phyloP scores from a whole-genome alignment of 2,329 filamentous ascomycete species.

The Clarireedia paspali region DNA sequence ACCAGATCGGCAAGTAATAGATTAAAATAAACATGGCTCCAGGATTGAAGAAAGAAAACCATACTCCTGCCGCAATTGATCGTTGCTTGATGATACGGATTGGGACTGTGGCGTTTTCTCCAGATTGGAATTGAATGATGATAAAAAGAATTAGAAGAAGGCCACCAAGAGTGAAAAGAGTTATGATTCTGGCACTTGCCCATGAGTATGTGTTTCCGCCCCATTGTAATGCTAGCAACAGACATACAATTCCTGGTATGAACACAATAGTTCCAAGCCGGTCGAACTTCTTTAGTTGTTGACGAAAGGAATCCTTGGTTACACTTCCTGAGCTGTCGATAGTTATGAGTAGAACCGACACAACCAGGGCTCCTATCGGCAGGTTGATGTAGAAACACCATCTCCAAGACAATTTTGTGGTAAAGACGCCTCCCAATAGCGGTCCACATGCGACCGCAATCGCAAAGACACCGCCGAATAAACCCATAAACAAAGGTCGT shows the following conservation, averaged over 20 bases:
- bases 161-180: conserved; percentile 27
- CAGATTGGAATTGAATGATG: conserved; percentile 30
- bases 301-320: neutral
- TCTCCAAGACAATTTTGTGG: conserved; percentile 32
- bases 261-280: conserved; percentile 30
- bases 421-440: conserved; percentile 28
- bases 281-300: conserved; percentile 21
- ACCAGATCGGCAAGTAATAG: conserved; percentile 40
- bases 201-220: conserved; percentile 28
- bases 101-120: conserved; percentile 32
- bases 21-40: conserved; percentile 37
- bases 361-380: neutral
- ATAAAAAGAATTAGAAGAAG: conserved; percentile 26
- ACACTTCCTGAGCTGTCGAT: neutral
- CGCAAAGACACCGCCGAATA: conserved; percentile 40
- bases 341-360: conserved; percentile 1
- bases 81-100: conserved; percentile 33
- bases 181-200: conserved; percentile 30
- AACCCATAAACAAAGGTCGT: conserved; percentile 8
- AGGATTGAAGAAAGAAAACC: conserved; percentile 28
- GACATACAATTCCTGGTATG: conserved; percentile 26
- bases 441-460: conserved; percentile 20
- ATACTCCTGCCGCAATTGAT: conserved; percentile 28
- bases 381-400: conserved; percentile 22
- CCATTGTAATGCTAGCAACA: conserved; percentile 31